These are phyloP conservation scores for Pseudovirgaria hyperparasitica DNA, from an alignment of 2,329 filamentous ascomycete species.

Conservation along the genomic window DNA sequence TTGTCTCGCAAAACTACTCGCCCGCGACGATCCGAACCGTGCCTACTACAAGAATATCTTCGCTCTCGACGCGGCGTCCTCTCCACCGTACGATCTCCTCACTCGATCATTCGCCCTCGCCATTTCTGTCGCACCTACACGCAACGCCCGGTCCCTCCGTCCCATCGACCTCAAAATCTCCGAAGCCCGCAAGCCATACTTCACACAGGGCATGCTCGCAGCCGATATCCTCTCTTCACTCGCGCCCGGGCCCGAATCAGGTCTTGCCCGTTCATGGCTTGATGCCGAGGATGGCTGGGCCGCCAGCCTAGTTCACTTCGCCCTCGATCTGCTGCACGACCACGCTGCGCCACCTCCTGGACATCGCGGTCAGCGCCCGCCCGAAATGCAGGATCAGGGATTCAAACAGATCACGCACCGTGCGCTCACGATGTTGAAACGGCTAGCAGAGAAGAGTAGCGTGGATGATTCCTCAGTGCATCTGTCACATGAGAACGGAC, in stretches of 20 bases:
- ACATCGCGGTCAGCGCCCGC: slow-evolving; percentile 9
- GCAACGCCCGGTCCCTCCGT: slow-evolving; percentile 31
- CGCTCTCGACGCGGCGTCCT: slow-evolving; percentile 51
- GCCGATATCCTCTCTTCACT: slow-evolving; percentile 78
- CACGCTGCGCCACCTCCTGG: slow-evolving; percentile 14
- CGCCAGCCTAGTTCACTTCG: slow-evolving; percentile 62
- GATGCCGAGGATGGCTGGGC: slow-evolving; percentile 74
- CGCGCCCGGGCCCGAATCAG: slow-evolving; percentile 55
- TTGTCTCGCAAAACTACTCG: slow-evolving; percentile 78
- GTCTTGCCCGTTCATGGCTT: slow-evolving; percentile 68
- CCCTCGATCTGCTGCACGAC: slow-evolving; percentile 46
- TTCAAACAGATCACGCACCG: slow-evolving; percentile 30
- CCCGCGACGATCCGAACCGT: slow-evolving; percentile 85
- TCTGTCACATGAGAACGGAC: slow-evolving; percentile 13
- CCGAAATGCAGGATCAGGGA: slow-evolving; percentile 21
- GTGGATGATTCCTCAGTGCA: slow-evolving; percentile 13
- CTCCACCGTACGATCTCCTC: slow-evolving; percentile 62
- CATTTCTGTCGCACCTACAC: slow-evolving; percentile 71
- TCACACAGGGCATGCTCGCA: slow-evolving; percentile 85
- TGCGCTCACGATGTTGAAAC: slow-evolving; percentile 33
- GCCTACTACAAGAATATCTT: slow-evolving; percentile 76
- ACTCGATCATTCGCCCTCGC: slow-evolving; percentile 80
- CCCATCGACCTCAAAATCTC: slow-evolving; percentile 43
- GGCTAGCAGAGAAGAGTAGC: slow-evolving; percentile 32
- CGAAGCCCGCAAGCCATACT: slow-evolving; percentile 71